Conservation (phyloP, 352 stramenopile species). For the Pythium monospermum region DNA sequence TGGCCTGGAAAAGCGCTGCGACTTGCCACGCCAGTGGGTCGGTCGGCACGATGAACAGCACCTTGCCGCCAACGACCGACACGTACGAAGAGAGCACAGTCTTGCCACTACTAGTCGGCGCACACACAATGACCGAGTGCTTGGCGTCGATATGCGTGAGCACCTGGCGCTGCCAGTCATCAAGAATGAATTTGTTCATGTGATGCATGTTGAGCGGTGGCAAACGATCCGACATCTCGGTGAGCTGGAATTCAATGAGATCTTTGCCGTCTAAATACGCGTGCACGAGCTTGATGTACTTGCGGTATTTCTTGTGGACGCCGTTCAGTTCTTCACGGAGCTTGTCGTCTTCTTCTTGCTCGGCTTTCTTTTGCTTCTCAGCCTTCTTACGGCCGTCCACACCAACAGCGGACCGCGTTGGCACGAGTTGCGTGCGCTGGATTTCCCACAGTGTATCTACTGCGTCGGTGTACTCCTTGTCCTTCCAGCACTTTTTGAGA, state of each 20-base stretch:
- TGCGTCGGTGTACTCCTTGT: slow-evolving; percentile 82
- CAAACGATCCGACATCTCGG: slow-evolving; percentile 81
- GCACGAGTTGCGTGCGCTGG: slow-evolving; percentile 64
- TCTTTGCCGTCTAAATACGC: slow-evolving; percentile 65
- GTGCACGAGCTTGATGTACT: slow-evolving; percentile 77
- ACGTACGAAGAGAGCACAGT: slow-evolving; percentile 90
- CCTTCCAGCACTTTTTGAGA: slow-evolving; percentile 73
- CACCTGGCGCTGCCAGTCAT: slow-evolving; percentile 97
- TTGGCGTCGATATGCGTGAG: slow-evolving; percentile 93
- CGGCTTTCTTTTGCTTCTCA: slow-evolving; percentile 65
- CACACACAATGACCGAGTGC: slow-evolving; percentile 96
- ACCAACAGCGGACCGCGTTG: slow-evolving; percentile 31
- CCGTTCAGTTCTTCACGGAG: slow-evolving; percentile 52
- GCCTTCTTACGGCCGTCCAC: slow-evolving; percentile 52
- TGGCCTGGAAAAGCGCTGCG: slow-evolving; percentile 97
- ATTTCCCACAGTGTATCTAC: slow-evolving; percentile 87
- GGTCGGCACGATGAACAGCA: slow-evolving; percentile 91
- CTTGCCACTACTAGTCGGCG: slow-evolving; percentile 97
- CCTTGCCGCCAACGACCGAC: slow-evolving; percentile 72
- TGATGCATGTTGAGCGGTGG: slow-evolving; percentile 87
- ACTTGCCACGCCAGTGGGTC: slow-evolving; percentile 99
- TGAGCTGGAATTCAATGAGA: slow-evolving; percentile 85
- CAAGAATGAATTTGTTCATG: slow-evolving; percentile 93
- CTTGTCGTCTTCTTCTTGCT: slow-evolving; percentile 74
- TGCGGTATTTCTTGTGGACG: slow-evolving; percentile 86